Conservation (phyloP, 768 basidiomycete species). For the Tylopilus plumbeoviolaceoides region DNA sequence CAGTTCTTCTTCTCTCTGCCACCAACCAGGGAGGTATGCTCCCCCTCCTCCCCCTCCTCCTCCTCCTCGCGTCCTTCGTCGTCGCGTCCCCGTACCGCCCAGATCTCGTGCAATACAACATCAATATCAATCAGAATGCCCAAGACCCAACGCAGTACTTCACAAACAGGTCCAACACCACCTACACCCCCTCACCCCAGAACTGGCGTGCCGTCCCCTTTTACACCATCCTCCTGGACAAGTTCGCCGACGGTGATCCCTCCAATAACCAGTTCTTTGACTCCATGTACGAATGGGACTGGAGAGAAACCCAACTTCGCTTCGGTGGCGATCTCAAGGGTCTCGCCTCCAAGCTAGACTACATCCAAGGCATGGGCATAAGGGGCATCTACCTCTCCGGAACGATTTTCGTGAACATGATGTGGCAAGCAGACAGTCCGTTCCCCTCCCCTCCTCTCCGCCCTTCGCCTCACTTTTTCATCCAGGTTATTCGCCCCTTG, state of each 20-base stretch:
- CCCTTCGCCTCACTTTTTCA: background rate
- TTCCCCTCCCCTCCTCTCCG: slow-evolving; percentile 12
- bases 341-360: slow-evolving; percentile 70
- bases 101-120: slow-evolving; percentile 67
- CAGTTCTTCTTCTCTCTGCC: background rate
- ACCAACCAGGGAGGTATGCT: background rate
- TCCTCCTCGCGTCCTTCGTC: slow-evolving; percentile 32
- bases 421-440: slow-evolving; percentile 96
- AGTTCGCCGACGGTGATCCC: slow-evolving; percentile 92
- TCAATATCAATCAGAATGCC: slow-evolving; percentile 75
- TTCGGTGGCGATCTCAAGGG: slow-evolving; percentile 89
- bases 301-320: slow-evolving; percentile 84
- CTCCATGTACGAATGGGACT: slow-evolving; percentile 78
- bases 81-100: slow-evolving; percentile 64
- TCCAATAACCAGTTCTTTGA: slow-evolving; percentile 87
- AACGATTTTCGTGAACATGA: slow-evolving; percentile 90
- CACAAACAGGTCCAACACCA: slow-evolving; percentile 54
- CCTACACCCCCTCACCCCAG: slow-evolving; percentile 71
- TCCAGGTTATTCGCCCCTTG: slow-evolving; percentile 86
- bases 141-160: slow-evolving; percentile 61
- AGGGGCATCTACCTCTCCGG: slow-evolving; percentile 86
- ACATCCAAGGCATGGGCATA: slow-evolving; percentile 87
- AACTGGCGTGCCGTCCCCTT: slow-evolving; percentile 86
- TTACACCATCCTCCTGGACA: slow-evolving; percentile 85
- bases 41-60: slow-evolving; percentile 36